Evolutionary conservation across 2,329 filamentous ascomycete species (phyloP), one percentile per base, ranked within the genome.

Genomic region (Elsinoe necatrix): DNA sequence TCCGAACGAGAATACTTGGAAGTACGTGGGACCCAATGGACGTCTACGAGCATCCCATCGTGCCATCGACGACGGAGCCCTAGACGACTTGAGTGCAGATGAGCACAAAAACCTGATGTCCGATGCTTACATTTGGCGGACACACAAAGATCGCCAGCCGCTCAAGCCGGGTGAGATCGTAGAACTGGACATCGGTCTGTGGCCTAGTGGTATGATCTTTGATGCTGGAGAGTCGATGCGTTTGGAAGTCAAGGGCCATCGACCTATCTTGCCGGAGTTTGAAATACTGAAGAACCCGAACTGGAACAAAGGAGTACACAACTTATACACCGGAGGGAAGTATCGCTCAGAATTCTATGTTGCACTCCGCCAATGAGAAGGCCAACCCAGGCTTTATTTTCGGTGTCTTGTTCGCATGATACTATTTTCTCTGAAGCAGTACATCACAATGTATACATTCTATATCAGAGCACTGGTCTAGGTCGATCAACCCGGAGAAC

Each of bases 171-270:
- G 74, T 0, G 63, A 69, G 4, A 62, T 76, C 16, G 72, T 76
- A 2, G 69, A 69, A 61, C 63, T 77, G 3, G 73, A 76, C 34
- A 76, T 77, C 56, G 73, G 71, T 0, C 72, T 77, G 5, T 77
- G 73, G 74, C 68, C 71, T 0, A 70, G 71, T 65, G 73, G 73
- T 0, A 67, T 75, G 0, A 69, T 74, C 21, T 77, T 72, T 60
- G 71, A 75, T 1, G 69, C 64, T 9, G 73, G 71, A 0, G 72
- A 75, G 57, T 21, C n/a, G 5, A 39, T 60, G 2, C 18, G 11
- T 1, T 9, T 60, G 8, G 7, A 27, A n/a, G 27, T 58, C 14
- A 14, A 14, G 23, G 57, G 48, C 12, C 39, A 48, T 27, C 4
- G 20, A 4, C 4, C 5, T 4, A 11, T 4, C 35, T 39, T 56